phyloP scores from a whole-genome alignment of 2,329 filamentous ascomycete genomes.

The Cercospora berteroae region DNA sequence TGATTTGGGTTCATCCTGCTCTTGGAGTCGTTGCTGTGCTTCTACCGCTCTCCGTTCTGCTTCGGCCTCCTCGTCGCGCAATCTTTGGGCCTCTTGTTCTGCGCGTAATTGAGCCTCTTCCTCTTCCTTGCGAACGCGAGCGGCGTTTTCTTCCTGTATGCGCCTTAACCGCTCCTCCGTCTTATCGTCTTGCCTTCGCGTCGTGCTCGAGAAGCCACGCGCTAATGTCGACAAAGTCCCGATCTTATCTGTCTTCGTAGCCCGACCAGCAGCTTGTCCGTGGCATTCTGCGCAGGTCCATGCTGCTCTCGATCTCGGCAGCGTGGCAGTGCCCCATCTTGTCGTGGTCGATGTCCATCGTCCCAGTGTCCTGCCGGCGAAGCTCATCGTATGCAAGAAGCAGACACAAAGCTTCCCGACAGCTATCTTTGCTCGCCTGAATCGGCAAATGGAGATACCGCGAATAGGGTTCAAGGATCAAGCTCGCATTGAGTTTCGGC shows the following conservation, averaged over 20 bases:
- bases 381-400: not conserved
- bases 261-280: not conserved
- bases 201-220: conserved; percentile 19
- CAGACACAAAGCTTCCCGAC: not conserved
- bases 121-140: conserved; percentile 10
- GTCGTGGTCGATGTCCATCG: not conserved
- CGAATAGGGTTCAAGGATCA: not conserved
- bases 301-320: not conserved
- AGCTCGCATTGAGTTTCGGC: conserved; percentile 4
- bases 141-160: not conserved
- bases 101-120: conserved; percentile 10
- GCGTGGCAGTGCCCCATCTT: conserved; percentile 8
- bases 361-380: not conserved
- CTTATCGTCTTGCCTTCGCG: conserved; percentile 6
- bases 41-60: not conserved
- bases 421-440: not conserved
- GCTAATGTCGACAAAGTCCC: conserved; percentile 4
- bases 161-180: conserved; percentile 4
- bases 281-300: conserved; percentile 30
- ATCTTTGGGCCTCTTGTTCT: conserved; percentile 1
- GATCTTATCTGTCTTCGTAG: not conserved
- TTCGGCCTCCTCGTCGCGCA: conserved; percentile 9
- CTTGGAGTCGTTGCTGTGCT: not conserved
- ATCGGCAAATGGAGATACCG: not conserved
- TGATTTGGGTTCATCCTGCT: not conserved